Conservation (phyloP, 2,329 filamentous ascomycete species). For the Scolecobasidium constrictum region DNA sequence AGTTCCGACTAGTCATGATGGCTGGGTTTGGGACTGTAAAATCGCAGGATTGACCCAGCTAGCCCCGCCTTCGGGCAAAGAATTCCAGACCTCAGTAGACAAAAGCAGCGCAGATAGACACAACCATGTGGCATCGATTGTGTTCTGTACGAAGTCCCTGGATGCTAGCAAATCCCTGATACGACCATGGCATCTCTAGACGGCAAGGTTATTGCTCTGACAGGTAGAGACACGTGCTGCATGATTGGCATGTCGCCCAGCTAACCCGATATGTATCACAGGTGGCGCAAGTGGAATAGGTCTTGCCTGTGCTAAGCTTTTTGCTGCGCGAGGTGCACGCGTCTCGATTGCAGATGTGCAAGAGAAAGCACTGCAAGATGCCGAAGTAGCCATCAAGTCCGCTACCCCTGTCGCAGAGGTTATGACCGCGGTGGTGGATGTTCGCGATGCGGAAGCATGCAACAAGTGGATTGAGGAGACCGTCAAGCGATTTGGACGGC, state of each 20-base stretch:
- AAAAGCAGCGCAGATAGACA: no score
- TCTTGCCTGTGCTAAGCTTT: conserved; percentile 7
- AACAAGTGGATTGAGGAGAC: conserved; percentile 25
- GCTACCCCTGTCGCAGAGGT: conserved; percentile 10
- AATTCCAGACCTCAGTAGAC: no score
- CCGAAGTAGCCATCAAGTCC: not conserved
- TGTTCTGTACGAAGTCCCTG: no score
- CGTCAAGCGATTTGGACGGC: conserved; percentile 20
- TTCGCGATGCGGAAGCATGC: conserved; percentile 21
- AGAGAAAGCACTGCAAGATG: conserved; percentile 5
- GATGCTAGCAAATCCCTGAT: no score
- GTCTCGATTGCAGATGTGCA: conserved; percentile 9
- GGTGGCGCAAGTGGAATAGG: conserved; percentile 11
- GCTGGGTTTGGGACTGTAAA: no score
- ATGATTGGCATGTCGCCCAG: not conserved
- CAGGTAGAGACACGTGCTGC: not conserved
- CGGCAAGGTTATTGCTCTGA: conserved; percentile 8
- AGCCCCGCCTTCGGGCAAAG: no score
- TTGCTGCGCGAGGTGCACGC: conserved; percentile 2
- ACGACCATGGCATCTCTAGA: conserved; percentile 8
- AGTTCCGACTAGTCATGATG: no score
- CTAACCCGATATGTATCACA: not conserved
- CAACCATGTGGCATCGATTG: no score
- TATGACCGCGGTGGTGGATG: conserved; percentile 19
- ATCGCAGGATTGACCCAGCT: no score